A percentile compares a stretch with the other conserved stretches of the same genome.
These are phyloP conservation scores for Mortierella alpina DNA, from an alignment of 192 early-diverging fungal species.

Conservation along the genomic window DNA sequence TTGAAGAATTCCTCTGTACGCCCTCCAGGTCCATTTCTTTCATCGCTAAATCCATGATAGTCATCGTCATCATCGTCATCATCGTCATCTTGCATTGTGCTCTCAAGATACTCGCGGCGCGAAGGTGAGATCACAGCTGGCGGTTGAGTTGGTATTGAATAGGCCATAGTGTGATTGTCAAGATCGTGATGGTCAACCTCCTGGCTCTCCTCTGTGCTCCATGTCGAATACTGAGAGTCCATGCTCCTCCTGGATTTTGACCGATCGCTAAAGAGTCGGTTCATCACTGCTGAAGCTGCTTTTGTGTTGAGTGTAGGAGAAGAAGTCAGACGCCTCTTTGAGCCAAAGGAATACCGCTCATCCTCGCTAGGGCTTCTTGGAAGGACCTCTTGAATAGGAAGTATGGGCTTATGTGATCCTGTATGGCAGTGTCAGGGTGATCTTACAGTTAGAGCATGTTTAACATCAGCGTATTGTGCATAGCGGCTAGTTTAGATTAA, in stretches of 20 bases:
- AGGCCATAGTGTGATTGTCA: slow-evolving; percentile 17
- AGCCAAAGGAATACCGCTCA: slow-evolving; percentile 5
- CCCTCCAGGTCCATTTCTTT: not conserved
- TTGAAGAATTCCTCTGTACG: slow-evolving; percentile 2
- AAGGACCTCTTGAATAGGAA: slow-evolving; percentile 1
- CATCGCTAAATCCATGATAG: not conserved
- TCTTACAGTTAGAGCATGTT: not conserved
- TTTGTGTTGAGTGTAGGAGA: slow-evolving; percentile 30
- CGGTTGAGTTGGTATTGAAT: slow-evolving; percentile 10
- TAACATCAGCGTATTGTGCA: not conserved
- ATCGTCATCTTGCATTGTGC: slow-evolving; percentile 6
- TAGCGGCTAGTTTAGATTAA: not conserved
- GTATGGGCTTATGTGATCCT: not conserved
- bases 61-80: slow-evolving; percentile 24
- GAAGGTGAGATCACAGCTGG: not conserved
- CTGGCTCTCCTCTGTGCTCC: slow-evolving; percentile 22
- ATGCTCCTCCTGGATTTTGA: slow-evolving; percentile 12
- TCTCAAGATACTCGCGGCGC: slow-evolving; percentile 11
- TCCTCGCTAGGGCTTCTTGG: slow-evolving; percentile 6
- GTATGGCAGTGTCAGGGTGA: not conserved
- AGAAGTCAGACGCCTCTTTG: slow-evolving; percentile 3
- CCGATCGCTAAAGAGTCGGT: slow-evolving; percentile 35
- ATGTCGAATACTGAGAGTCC: slow-evolving; percentile 9
- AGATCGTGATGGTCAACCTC: slow-evolving; percentile 5
- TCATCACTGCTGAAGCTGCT: slow-evolving; percentile 32